phyloP scores from a whole-genome alignment of 2,329 filamentous ascomycete genomes.

The Colletotrichum ledebouriae region DNA sequence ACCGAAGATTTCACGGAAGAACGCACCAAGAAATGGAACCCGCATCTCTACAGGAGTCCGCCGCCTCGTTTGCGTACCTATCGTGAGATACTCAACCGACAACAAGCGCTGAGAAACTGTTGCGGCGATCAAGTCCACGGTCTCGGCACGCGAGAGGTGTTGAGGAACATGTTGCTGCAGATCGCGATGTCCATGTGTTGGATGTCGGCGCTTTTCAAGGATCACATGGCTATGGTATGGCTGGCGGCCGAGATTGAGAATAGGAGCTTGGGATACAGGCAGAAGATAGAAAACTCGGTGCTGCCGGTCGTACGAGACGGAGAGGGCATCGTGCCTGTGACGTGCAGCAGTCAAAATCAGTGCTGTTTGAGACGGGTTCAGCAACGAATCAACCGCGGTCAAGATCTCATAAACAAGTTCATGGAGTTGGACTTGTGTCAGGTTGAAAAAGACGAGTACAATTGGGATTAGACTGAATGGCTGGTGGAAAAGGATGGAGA shows the following conservation, averaged over 20 bases:
- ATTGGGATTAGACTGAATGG: conserved; percentile 35
- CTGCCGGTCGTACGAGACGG: conserved; percentile 24
- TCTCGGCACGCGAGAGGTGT: conserved; percentile 31
- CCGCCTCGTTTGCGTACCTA: conserved; percentile 37
- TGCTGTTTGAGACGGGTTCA: conserved; percentile 29
- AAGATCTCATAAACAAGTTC: conserved; percentile 25
- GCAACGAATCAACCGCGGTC: conserved; percentile 29
- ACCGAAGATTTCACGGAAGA: conserved; percentile 21
- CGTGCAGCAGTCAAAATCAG: background rate
- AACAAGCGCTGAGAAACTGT: conserved; percentile 39
- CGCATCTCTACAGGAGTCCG: conserved; percentile 13
- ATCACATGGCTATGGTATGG: conserved; percentile 24
- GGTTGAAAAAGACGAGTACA: background rate
- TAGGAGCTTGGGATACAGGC: background rate
- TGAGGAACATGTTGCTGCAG: conserved; percentile 31
- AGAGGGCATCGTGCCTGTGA: conserved; percentile 28
- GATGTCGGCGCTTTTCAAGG: conserved; percentile 24
- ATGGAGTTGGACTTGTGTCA: conserved; percentile 31
- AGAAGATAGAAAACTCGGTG: conserved; percentile 6
- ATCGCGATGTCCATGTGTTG: conserved; percentile 35
- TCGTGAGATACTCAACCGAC: conserved; percentile 41
- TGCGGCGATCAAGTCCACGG: conserved; percentile 18
- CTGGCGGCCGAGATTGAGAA: conserved; percentile 27
- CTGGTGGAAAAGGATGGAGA: conserved; percentile 32
- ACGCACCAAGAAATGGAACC: conserved; percentile 22